Conservation (phyloP, 176 grass and related monocot species). For the Musa troglodytarum region DNA sequence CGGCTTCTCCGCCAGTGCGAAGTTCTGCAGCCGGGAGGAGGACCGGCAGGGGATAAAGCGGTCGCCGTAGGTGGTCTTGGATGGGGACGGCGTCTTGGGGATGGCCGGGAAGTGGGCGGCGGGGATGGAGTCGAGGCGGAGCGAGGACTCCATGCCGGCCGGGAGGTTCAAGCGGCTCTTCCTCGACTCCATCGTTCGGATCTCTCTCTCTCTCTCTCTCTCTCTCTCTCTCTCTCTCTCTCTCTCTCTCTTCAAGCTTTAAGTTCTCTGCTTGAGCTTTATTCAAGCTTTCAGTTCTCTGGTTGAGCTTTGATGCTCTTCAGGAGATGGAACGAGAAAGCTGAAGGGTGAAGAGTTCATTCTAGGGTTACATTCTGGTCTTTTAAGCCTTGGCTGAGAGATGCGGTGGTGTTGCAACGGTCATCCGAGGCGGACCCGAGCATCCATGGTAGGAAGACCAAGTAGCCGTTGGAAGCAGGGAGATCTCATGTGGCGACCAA, state of each 20-base stretch:
- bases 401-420: neutral
- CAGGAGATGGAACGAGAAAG: neutral
- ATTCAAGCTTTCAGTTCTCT: neutral
- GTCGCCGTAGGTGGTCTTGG: constrained; percentile 80
- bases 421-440: neutral
- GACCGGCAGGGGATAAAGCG: constrained; percentile 94
- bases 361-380: too few species aligned
- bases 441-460: neutral
- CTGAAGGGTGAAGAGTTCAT: too few species aligned
- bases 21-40: constrained; percentile 88
- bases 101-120: constrained; percentile 24
- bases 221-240: neutral
- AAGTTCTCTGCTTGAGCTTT: too few species aligned
- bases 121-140: constrained; percentile 43
- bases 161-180: constrained; percentile 70
- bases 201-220: neutral
- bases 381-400: neutral
- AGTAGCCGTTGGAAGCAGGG: constrained; percentile 4
- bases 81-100: constrained; percentile 77
- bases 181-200: constrained; percentile 27
- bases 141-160: constrained; percentile 49
- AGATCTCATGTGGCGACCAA: too few species aligned
- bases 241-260: neutral
- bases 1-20: constrained; percentile 46
- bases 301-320: neutral